Evolutionary conservation across 2,329 filamentous ascomycete species (phyloP), one percentile per base, ranked within the genome.

Genomic region (Graphiopsis chlorocephala): DNA sequence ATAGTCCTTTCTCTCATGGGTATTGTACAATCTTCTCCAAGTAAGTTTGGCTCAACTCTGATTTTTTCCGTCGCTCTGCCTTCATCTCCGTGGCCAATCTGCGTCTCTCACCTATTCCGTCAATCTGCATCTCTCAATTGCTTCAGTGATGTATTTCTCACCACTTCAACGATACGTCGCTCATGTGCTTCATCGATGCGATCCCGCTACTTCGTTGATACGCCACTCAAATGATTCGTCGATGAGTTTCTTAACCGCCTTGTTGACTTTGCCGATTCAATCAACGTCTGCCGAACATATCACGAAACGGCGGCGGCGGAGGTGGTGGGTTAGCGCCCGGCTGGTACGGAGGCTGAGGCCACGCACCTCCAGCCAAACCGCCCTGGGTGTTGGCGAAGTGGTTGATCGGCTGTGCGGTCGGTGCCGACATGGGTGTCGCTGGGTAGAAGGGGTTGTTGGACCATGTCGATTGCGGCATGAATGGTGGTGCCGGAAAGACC

Each of bases 361-460:
- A 57, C 26, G 57, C 12, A 26, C 25, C 42, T n/a, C 25, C 25
- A 35, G 14, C 17, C 15, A 48, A 20, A 31, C 57, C 57, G 3
- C 48, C 48, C 29, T 60, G 57, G 11, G 38, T 17, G 4, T 26
- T 48, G 17, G 57, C 57, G 17, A 60, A 60, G 28, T 60, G 57
- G 45, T 60, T 50, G 42, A 60, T 48, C 38, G 57, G 57, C 57
- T 47, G 38, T 4, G 57, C 57, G 4, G 57, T 60, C 28, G 57
- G 57, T 33, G 42, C 57, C 2, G 57, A 15, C 55, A 57, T 57
- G 3, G 31, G 55, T 14, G 20, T 11, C 10, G 31, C 23, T 12
- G 31, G n/a, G 28, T 25, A 38, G 55, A 57, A 57, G 20, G 55
- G 33, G 31, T 33, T 33, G 33, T 42, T 42, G 2, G 31, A 4